Percentiles rank a stretch among this genome's conserved stretches.
Evolutionary conservation across 495 filamentous ascomycete species (phyloP).

Genomic region (Penicillium paradoxum): DNA sequence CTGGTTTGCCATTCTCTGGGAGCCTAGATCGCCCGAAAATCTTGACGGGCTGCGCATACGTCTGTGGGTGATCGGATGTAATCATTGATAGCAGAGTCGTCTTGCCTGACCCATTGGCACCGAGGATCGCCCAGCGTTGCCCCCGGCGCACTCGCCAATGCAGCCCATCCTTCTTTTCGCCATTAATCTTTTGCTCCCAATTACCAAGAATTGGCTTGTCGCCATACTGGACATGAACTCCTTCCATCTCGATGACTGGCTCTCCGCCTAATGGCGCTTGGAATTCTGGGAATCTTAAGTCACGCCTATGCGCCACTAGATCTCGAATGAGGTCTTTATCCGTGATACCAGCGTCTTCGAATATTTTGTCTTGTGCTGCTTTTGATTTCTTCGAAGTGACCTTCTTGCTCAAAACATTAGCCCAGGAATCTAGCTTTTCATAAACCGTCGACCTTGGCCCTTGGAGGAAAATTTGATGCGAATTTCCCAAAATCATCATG

Average conservation of each 20-base stretch:
- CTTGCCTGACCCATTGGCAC: constrained; percentile 78
- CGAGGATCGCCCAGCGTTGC: constrained; percentile 86
- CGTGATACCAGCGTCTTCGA: constrained; percentile 21
- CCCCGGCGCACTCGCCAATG: constrained; percentile 80
- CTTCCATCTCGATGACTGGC: constrained; percentile 77
- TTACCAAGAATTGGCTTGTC: constrained; percentile 68
- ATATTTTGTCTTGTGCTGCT: constrained; percentile 6
- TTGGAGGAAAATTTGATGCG: constrained; percentile 50
- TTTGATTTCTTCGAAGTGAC: neutral
- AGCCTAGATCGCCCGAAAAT: constrained; percentile 80
- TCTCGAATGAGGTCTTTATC: constrained; percentile 31
- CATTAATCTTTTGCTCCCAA: constrained; percentile 60
- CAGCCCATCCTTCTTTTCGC: constrained; percentile 51
- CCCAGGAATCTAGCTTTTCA: constrained; percentile 27
- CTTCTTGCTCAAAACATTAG: neutral
- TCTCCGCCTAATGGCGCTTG: constrained; percentile 39
- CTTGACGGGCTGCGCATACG: constrained; percentile 81
- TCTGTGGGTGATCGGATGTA: constrained; percentile 91
- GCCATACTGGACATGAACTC: constrained; percentile 76
- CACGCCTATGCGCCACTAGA: constrained; percentile 10
- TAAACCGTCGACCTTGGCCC: constrained; percentile 17
- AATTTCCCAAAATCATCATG: constrained; percentile 59
- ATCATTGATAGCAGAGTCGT: constrained; percentile 89
- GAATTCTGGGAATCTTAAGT: neutral
- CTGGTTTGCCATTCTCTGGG: constrained; percentile 63